Conservation (phyloP, 345 rosid species). For the Mallotus nudiflorus region DNA sequence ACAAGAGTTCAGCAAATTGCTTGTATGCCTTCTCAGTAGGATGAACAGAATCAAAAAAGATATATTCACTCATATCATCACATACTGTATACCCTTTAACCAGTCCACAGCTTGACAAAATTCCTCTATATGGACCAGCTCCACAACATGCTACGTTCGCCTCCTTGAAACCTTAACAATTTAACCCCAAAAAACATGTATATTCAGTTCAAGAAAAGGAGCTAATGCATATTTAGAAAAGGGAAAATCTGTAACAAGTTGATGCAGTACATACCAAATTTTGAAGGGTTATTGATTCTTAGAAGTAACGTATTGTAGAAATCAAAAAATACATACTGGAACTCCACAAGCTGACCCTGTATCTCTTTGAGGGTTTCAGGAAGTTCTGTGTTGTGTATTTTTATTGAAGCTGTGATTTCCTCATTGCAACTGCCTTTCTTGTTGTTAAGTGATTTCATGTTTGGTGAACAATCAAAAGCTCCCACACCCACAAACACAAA, state of each 20-base stretch:
- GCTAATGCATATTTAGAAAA: too few species aligned
- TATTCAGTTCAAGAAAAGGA: too few species aligned
- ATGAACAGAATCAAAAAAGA: conserved; percentile 77
- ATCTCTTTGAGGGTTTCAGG: conserved; percentile 14
- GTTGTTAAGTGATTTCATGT: background rate
- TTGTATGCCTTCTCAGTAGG: conserved; percentile 53
- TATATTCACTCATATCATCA: conserved; percentile 50
- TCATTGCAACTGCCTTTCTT: conserved; percentile 24
- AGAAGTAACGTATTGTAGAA: too few species aligned
- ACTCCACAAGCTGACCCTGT: conserved; percentile 29
- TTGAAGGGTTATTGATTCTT: too few species aligned
- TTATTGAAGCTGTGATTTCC: conserved; percentile 17
- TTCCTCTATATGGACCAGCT: conserved; percentile 60
- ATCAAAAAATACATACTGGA: too few species aligned
- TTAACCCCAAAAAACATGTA: too few species aligned
- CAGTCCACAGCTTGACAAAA: conserved; percentile 77
- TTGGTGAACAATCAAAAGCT: conserved; percentile 37
- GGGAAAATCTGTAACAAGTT: too few species aligned
- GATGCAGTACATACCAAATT: too few species aligned
- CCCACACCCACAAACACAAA: conserved; percentile 38
- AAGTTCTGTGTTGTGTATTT: conserved; percentile 30
- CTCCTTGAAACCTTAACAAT: conserved; percentile 69
- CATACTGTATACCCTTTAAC: conserved; percentile 61
- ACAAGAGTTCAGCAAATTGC: conserved; percentile 61
- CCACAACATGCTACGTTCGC: conserved; percentile 80